A percentile compares a stretch with the other conserved stretches of the same genome.
These are phyloP conservation scores for Ustilago sp. DNA, from an alignment of 1,284 basidiomycete genomes.

Conservation along the genomic window DNA sequence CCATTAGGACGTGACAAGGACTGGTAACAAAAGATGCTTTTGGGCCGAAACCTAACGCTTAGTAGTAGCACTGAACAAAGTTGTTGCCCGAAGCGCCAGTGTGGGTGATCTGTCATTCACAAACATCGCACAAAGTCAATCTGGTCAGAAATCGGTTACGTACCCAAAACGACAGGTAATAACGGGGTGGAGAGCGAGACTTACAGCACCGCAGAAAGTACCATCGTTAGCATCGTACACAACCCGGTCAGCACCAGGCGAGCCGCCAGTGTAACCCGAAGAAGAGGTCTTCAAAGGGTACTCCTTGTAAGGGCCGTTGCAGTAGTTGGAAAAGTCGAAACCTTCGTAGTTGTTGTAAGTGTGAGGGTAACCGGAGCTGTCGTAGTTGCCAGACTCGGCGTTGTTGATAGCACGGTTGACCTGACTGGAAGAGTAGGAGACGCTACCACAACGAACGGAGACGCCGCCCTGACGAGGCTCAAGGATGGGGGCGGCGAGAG, in stretches of 20 bases:
- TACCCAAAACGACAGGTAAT: too few species aligned
- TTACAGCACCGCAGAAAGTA: slow-evolving; percentile 53
- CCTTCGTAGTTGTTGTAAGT: slow-evolving; percentile 53
- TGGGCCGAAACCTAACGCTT: slow-evolving; percentile 2
- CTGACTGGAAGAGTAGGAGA: slow-evolving; percentile 36
- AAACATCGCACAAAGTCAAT: not conserved
- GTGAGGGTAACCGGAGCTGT: slow-evolving; percentile 50
- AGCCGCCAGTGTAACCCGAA: slow-evolving; percentile 50
- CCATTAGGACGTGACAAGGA: not conserved
- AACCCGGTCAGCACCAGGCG: slow-evolving; percentile 58
- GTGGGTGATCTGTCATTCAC: slow-evolving; percentile 46
- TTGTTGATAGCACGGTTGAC: slow-evolving; percentile 53
- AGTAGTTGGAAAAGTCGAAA: slow-evolving; percentile 59
- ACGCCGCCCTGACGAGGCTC: slow-evolving; percentile 49
- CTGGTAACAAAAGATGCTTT: slow-evolving; percentile 1
- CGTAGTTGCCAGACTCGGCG: slow-evolving; percentile 32
- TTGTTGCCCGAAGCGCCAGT: slow-evolving; percentile 56
- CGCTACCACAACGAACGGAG: slow-evolving; percentile 48
- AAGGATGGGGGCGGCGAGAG: slow-evolving; percentile 46
- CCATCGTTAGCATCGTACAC: slow-evolving; percentile 43
- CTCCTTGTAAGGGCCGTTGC: slow-evolving; percentile 47
- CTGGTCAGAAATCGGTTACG: not conserved
- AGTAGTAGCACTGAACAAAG: slow-evolving; percentile 57
- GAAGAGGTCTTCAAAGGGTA: slow-evolving; percentile 26
- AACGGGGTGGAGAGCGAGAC: not conserved